Percentiles rank a stretch among this genome's conserved stretches.
phyloP scores from a whole-genome alignment of 176 grass and related monocot genomes.

The Ensete ventricosum region DNA sequence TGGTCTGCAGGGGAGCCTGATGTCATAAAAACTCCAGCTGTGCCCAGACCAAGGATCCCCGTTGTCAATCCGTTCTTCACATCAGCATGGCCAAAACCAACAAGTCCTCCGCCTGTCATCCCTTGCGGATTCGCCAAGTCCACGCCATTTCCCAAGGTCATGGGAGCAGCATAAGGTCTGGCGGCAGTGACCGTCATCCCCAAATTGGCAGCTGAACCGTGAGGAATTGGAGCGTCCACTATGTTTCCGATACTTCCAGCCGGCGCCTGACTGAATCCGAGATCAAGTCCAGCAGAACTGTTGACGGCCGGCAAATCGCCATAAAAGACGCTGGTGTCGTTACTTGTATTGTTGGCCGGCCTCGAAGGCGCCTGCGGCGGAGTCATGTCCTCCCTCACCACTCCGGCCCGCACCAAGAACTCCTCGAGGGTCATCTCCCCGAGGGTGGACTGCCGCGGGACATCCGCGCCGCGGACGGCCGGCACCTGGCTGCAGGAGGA shows the following conservation, averaged over 20 bases:
- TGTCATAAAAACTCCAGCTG: not conserved
- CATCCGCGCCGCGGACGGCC: not conserved
- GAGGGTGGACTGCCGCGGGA: slow-evolving; percentile 5
- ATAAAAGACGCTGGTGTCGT: not conserved
- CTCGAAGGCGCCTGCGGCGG: not conserved
- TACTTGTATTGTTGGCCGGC: not conserved
- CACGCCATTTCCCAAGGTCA: slow-evolving; percentile 5
- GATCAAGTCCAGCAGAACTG: not conserved
- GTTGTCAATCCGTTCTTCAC: not conserved
- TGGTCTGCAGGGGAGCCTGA: not conserved
- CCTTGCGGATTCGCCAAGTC: slow-evolving; percentile 2
- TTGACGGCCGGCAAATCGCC: not conserved
- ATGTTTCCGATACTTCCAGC: not conserved
- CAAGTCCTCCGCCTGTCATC: not conserved
- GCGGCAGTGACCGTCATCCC: not conserved
- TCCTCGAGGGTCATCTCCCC: slow-evolving; percentile 17
- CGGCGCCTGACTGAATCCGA: not conserved
- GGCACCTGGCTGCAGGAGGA: slow-evolving; percentile 1
- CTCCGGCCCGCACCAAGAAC: slow-evolving; percentile 9
- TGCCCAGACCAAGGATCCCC: not conserved
- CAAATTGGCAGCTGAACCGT: slow-evolving; percentile 7
- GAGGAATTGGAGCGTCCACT: not conserved
- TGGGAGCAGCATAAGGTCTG: not conserved
- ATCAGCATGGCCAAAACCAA: not conserved
- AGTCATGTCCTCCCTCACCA: slow-evolving; percentile 12